Conservation (phyloP, 768 basidiomycete genomes). For the Suillus paluster region DNA sequence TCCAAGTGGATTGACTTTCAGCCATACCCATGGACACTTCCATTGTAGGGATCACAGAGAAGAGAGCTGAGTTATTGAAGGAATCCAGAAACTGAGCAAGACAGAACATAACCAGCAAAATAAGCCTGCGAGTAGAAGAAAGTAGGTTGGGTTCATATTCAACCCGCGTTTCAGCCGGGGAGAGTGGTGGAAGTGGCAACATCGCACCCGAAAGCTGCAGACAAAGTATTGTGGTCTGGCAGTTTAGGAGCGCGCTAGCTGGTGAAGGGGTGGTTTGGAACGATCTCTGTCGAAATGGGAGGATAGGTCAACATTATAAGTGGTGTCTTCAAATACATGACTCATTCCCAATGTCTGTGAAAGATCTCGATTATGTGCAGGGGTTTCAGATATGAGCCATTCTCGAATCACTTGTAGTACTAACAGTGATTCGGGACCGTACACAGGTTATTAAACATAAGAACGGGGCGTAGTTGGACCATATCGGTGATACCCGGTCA, state of each 20-base stretch:
- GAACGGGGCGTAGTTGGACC: no score
- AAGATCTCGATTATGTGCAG: no score
- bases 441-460: no score
- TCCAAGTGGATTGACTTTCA: conserved; percentile 38
- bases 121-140: conserved; percentile 28
- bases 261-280: not conserved
- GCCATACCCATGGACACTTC: conserved; percentile 23
- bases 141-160: conserved; percentile 13
- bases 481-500: no score
- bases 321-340: no score
- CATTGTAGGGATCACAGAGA: conserved; percentile 43
- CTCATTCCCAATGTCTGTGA: no score
- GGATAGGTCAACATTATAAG: no score
- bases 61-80: conserved; percentile 45
- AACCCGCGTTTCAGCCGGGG: conserved; percentile 6
- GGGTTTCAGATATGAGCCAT: no score
- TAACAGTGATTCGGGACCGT: not conserved
- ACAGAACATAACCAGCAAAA: conserved; percentile 43
- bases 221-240: not conserved
- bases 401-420: no score
- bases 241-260: not conserved
- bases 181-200: conserved; percentile 5
- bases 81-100: conserved; percentile 49
- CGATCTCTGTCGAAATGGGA: no score
- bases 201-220: conserved; percentile 12